Evolutionary conservation across 768 basidiomycete species (phyloP).

Genomic region (Pleurotus eryngii): DNA sequence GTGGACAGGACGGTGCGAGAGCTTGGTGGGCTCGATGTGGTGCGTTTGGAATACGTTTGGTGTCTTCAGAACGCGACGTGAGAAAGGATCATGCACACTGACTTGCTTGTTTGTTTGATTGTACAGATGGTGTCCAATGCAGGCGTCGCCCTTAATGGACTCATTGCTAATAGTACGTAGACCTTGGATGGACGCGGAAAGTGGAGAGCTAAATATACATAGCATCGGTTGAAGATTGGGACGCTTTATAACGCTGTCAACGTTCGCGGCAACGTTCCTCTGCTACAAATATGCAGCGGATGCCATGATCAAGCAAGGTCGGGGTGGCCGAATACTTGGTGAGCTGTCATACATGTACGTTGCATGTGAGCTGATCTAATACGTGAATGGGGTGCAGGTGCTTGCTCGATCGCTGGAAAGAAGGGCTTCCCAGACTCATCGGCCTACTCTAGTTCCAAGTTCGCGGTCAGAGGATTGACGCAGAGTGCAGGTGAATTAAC

Average conservation of each 20-base stretch:
- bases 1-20: not conserved
- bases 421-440: slow-evolving; percentile 17
- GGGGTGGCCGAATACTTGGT: slow-evolving; percentile 34
- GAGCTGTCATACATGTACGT: no score
- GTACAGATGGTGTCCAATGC: slow-evolving; percentile 30
- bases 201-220: slow-evolving; percentile 16
- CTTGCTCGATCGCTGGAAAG: slow-evolving; percentile 38
- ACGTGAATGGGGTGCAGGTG: slow-evolving; percentile 18
- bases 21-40: slow-evolving; percentile 9
- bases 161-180: not conserved
- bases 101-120: no score
- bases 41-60: not conserved
- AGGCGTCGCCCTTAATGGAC: slow-evolving; percentile 11
- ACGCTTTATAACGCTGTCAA: slow-evolving; percentile 34
- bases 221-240: slow-evolving; percentile 23
- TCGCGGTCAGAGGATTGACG: not conserved
- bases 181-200: no score
- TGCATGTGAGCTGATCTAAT: no score
- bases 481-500: slow-evolving; percentile 22
- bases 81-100: no score
- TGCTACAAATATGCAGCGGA: slow-evolving; percentile 39
- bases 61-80: no score
- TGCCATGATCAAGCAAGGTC: slow-evolving; percentile 40
- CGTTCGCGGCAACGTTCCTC: slow-evolving; percentile 34
- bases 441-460: not conserved